Evolutionary conservation across 2,329 filamentous ascomycete species (phyloP).

Genomic region (Hypoxylon sp.): DNA sequence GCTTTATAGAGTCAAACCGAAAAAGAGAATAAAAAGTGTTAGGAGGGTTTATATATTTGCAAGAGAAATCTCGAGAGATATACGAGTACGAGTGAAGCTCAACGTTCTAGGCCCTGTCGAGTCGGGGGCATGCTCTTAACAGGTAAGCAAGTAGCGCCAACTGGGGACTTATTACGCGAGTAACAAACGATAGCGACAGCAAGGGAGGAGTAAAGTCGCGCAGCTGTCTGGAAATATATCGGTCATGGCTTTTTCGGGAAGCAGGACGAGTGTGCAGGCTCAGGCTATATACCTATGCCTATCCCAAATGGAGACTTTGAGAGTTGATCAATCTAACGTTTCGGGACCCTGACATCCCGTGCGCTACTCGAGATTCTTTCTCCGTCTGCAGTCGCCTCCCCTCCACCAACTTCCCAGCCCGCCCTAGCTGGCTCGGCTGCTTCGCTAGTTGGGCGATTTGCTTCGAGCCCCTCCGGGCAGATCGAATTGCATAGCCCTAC

Average conservation of each 20-base stretch:
- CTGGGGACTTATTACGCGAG: not conserved
- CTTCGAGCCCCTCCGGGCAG: not conserved
- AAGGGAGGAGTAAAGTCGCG: conserved; percentile 14
- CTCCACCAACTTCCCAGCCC: not conserved
- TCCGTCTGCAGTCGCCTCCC: conserved; percentile 9
- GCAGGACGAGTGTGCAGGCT: not conserved
- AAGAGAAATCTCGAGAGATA: not conserved
- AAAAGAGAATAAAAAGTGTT: too few species aligned
- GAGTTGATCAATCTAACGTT: conserved; percentile 27
- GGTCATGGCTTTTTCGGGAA: not conserved
- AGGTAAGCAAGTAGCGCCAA: not conserved
- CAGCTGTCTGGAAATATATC: conserved; percentile 1
- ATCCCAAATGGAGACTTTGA: not conserved
- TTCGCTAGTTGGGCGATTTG: not conserved
- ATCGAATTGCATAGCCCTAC: not conserved
- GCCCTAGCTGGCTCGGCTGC: not conserved
- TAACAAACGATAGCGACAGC: not conserved
- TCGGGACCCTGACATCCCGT: conserved; percentile 31
- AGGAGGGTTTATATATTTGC: not conserved
- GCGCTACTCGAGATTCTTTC: conserved; percentile 25
- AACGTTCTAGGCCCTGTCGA: not conserved
- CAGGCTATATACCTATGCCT: conserved; percentile 1
- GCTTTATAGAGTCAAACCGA: too few species aligned
- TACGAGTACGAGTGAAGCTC: not conserved
- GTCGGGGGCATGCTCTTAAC: not conserved